Conservation (phyloP, 176 grass and related monocot species). For the Bonia amplexicaulis region DNA sequence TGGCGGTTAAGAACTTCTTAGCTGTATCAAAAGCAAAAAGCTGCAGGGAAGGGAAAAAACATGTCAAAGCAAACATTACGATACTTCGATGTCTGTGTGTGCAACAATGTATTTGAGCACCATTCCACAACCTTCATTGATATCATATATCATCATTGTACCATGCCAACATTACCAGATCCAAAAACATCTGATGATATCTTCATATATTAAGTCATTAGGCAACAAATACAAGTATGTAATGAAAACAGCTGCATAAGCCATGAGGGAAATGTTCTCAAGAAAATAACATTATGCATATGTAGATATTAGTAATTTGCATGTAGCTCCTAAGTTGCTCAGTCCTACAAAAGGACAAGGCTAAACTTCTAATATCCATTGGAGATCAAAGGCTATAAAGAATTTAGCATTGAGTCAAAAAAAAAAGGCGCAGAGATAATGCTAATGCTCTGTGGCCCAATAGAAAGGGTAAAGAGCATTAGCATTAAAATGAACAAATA, state of each 20-base stretch:
- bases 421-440: neutral
- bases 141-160: neutral
- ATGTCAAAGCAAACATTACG: neutral
- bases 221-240: neutral
- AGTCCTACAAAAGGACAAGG: neutral
- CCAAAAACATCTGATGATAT: neutral
- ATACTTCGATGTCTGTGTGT: neutral
- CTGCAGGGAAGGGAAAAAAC: constrained; percentile 23
- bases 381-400: neutral
- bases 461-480: neutral
- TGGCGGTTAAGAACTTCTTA: constrained; percentile 71
- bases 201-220: neutral
- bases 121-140: neutral
- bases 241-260: neutral
- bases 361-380: neutral
- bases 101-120: neutral
- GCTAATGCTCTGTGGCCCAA: neutral
- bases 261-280: neutral
- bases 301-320: neutral
- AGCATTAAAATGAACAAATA: neutral
- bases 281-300: neutral
- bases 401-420: neutral
- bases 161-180: neutral
- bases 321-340: neutral
- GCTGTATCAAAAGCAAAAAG: constrained; percentile 82